Base-by-base conservation (phyloP, 1,284 basidiomycete species). In the Fomitiporia mediterranea region DNA sequence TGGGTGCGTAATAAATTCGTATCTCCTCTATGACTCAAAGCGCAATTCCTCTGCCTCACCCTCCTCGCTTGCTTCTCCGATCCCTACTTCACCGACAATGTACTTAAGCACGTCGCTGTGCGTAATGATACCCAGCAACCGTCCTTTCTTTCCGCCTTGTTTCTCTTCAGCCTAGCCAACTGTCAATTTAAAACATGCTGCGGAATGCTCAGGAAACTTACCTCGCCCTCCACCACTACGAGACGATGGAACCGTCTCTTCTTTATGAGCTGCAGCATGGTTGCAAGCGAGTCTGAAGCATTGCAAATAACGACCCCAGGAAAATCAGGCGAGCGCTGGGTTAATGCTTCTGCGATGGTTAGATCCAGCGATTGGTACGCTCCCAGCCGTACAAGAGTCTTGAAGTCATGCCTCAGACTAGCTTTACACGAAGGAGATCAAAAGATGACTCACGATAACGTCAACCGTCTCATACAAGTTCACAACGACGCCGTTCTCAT, bases 381-480 rank as follows among this genome's bases (percentile, higher is more conserved):
- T 53, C 95, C 95, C 13, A 94, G 81, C n/a, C 94, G 85, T 37
- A 99, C 93, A 23, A 98, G 83, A 2, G 93, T 95, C 94, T 96
- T 63, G n/a, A 48, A 54, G 48, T 38, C 58, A 44, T 43, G 57
- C 59, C 47, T 59, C 55, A 37, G 13, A 15, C 17, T 11, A 32
- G 30, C 44, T 13, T 8, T 6, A 51, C 46, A 37, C 46, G 40
- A 32, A 35, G 19, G 40, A 51, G 21, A 49, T n/a, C 3, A 38
- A 28, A 25, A 37, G 44, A 39, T 47, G 0, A 82, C 91, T 69
- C 71, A 96, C 94, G 62, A 99, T 97, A 50, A 99, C 96, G 74
- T 99, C 97, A 19, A 99, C 97, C 1, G 96, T 98, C 72, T 99
- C 97, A 70, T 99, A 99, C 43, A 99, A 72, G 69, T 99, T 96